Percentiles rank a stretch among this genome's conserved stretches.
Conservation (phyloP, 805 yeast species). For the Alloascoidea africana region DNA sequence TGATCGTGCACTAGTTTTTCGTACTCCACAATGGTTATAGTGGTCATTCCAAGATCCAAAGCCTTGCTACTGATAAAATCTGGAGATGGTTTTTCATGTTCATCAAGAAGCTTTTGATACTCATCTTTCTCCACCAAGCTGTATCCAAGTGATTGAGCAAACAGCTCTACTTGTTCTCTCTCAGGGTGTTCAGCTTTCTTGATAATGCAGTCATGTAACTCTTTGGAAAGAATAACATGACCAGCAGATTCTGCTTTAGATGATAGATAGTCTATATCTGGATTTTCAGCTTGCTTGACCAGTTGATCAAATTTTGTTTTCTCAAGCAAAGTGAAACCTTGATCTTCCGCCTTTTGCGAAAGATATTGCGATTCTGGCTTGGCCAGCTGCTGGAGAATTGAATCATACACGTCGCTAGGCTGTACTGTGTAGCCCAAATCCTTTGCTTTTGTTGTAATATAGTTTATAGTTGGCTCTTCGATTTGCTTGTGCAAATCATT, state of each 20-base stretch:
- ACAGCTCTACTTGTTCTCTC: too few species aligned
- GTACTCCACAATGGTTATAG: not conserved
- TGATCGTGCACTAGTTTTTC: not conserved
- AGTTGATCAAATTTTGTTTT: not conserved
- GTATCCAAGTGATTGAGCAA: slow-evolving; percentile 1
- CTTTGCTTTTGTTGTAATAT: slow-evolving; percentile 4
- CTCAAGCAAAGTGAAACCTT: not conserved
- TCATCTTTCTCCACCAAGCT: not conserved
- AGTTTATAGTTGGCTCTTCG: slow-evolving; percentile 3
- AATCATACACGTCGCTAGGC: not conserved
- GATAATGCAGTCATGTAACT: not conserved
- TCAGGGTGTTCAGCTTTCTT: too few species aligned
- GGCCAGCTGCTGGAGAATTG: not conserved
- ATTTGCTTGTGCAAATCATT: not conserved
- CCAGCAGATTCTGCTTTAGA: slow-evolving; percentile 12
- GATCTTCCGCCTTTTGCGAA: not conserved
- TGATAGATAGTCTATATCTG: slow-evolving; percentile 13
- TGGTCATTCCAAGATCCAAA: not conserved
- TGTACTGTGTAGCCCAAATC: slow-evolving; percentile 1
- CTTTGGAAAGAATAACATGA: slow-evolving; percentile 7
- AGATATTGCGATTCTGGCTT: not conserved
- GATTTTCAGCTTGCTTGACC: slow-evolving; percentile 11
- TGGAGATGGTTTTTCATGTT: not conserved
- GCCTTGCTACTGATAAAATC: slow-evolving; percentile 3
- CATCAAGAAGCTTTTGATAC: not conserved